A percentile compares a stretch with the other conserved stretches of the same genome.
Conservation (phyloP, 768 basidiomycete genomes). For the Saitozyma podzolica region DNA sequence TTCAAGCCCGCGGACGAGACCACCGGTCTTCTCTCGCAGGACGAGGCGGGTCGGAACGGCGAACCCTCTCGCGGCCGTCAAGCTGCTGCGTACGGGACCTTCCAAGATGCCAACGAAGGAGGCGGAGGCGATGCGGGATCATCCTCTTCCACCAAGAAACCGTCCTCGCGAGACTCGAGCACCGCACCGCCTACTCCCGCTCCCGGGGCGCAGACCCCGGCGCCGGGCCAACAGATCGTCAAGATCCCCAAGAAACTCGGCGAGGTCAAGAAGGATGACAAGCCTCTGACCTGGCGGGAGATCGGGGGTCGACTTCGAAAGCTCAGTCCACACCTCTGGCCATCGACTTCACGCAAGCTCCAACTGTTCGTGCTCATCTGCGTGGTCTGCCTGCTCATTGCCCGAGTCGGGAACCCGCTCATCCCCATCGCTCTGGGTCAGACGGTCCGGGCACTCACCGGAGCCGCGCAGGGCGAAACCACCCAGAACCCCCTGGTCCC, state of each 20-base stretch:
- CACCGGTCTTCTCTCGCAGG: slow-evolving; percentile 47
- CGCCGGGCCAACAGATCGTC: slow-evolving; percentile 55
- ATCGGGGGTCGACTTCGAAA: slow-evolving; percentile 65
- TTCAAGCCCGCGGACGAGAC: slow-evolving; percentile 59
- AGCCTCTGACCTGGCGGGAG: slow-evolving; percentile 67
- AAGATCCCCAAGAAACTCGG: slow-evolving; percentile 46
- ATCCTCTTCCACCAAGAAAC: not conserved
- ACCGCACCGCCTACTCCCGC: slow-evolving; percentile 4
- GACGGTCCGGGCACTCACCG: slow-evolving; percentile 57
- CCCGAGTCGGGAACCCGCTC: slow-evolving; percentile 72
- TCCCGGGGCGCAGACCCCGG: slow-evolving; percentile 29
- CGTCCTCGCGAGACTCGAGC: not conserved
- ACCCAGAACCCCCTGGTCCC: slow-evolving; percentile 62
- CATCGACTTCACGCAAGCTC: slow-evolving; percentile 64
- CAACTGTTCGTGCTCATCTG: slow-evolving; percentile 73
- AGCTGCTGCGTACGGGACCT: slow-evolving; percentile 59
- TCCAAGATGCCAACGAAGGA: slow-evolving; percentile 32
- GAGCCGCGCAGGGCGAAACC: slow-evolving; percentile 3
- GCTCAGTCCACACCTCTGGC: slow-evolving; percentile 82
- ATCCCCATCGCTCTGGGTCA: slow-evolving; percentile 71
- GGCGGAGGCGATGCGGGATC: slow-evolving; percentile 36
- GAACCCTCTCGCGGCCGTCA: slow-evolving; percentile 58
- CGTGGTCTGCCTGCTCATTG: slow-evolving; percentile 67
- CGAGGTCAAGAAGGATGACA: slow-evolving; percentile 39
- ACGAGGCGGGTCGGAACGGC: slow-evolving; percentile 54